Conservation (phyloP, 1,284 basidiomycete species). For the Marasmius oreades region DNA sequence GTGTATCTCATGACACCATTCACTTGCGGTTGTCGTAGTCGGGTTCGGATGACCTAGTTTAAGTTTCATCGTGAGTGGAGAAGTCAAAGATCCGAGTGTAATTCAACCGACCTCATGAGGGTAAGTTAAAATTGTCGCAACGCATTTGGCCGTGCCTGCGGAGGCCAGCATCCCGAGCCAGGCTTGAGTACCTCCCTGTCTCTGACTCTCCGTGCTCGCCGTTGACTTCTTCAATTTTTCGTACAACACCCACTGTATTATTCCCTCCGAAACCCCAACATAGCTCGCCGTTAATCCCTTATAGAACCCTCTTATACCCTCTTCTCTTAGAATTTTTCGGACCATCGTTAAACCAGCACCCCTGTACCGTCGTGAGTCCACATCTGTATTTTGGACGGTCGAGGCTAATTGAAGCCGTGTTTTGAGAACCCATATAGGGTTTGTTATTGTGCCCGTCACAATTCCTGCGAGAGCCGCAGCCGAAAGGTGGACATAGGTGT, state of each 20-base stretch:
- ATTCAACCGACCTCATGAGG: constrained; percentile 78
- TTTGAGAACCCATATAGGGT: constrained; percentile 99
- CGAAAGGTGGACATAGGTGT: constrained; percentile 79
- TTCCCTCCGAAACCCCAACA: constrained; percentile 95
- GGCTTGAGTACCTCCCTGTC: constrained; percentile 31
- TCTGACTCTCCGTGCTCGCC: constrained; percentile 32
- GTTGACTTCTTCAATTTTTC: constrained; percentile 76
- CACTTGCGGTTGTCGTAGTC: constrained; percentile 84
- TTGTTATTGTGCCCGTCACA: constrained; percentile 86
- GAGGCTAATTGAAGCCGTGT: constrained; percentile 81
- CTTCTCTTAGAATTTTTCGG: constrained; percentile 70
- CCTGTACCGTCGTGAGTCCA: constrained; percentile 22
- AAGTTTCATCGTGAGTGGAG: background rate
- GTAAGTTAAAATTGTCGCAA: constrained; percentile 93
- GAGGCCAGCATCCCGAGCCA: constrained; percentile 86
- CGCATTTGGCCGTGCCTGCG: constrained; percentile 90
- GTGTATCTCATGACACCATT: constrained; percentile 82
- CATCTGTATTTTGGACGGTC: constrained; percentile 20
- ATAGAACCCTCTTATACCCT: constrained; percentile 90
- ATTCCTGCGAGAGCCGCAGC: constrained; percentile 88
- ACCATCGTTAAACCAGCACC: constrained; percentile 47
- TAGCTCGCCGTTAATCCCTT: constrained; percentile 94
- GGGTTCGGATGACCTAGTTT: constrained; percentile 81
- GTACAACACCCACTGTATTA: constrained; percentile 98
- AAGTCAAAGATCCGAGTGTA: background rate